Conservation (phyloP, 352 stramenopile species). For the Thalassiosira mediterranea region DNA sequence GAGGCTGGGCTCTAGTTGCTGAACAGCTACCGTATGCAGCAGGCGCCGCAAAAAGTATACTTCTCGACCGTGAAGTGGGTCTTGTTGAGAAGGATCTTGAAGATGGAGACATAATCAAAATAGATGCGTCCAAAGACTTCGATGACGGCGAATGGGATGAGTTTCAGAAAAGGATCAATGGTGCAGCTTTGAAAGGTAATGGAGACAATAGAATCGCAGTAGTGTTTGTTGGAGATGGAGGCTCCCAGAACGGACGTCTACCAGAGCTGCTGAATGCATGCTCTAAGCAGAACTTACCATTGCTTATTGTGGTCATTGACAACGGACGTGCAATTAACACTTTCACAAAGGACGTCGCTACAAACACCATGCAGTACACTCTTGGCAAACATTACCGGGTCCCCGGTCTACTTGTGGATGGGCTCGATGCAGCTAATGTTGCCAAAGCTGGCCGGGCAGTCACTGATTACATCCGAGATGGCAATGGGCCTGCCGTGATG, state of each 20-base stretch:
- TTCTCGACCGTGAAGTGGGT: constrained; percentile 86
- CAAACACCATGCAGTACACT: constrained; percentile 85
- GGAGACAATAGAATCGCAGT: constrained; percentile 87
- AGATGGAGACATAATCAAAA: constrained; percentile 67
- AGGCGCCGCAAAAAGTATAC: constrained; percentile 87
- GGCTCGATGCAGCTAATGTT: constrained; percentile 85
- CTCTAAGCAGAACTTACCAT: constrained; percentile 87
- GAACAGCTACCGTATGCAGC: constrained; percentile 88
- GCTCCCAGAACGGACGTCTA: constrained; percentile 87
- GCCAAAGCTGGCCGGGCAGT: constrained; percentile 86
- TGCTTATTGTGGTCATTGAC: constrained; percentile 89
- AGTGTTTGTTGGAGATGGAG: constrained; percentile 89
- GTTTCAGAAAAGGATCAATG: constrained; percentile 73
- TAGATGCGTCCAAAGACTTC: constrained; percentile 53
- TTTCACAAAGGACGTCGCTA: constrained; percentile 88
- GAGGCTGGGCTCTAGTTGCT: constrained; percentile 88
- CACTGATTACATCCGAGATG: constrained; percentile 87
- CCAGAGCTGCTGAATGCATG: constrained; percentile 88
- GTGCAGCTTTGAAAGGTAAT: constrained; percentile 14
- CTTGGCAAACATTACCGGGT: constrained; percentile 88
- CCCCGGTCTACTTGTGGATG: constrained; percentile 86
- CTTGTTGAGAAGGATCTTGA: constrained; percentile 73
- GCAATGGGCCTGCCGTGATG: constrained; percentile 87
- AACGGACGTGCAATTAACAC: constrained; percentile 91
- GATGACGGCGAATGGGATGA: constrained; percentile 79